Evolutionary conservation across 805 yeast species (phyloP).

Genomic region (Candida jianshihensis): DNA sequence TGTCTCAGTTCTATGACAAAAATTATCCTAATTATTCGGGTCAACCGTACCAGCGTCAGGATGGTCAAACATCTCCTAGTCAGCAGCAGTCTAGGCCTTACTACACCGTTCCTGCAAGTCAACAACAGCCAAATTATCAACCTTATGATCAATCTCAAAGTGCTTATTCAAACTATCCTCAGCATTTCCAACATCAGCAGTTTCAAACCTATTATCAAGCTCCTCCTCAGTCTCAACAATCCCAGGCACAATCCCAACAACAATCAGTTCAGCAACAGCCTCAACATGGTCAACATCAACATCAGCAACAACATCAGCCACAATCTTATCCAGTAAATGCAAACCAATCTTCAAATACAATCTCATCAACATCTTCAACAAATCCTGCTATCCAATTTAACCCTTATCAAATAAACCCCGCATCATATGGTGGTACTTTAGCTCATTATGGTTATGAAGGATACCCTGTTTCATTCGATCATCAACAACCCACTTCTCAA

Average conservation of each 20-base stretch:
- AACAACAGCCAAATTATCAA: constrained; percentile 3
- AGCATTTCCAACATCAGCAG: too few species aligned
- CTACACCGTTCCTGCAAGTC: neutral
- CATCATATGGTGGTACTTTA: constrained; percentile 5
- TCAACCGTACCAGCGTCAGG: constrained; percentile 7
- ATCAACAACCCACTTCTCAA: neutral
- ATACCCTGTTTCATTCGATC: constrained; percentile 3
- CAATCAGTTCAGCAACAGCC: constrained; percentile 6
- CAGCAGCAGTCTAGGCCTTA: constrained; percentile 14
- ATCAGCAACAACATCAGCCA: constrained; percentile 4
- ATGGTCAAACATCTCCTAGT: constrained; percentile 15
- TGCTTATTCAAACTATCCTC: too few species aligned
- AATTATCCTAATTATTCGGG: too few species aligned
- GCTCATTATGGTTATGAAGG: constrained; percentile 12
- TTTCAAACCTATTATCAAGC: too few species aligned
- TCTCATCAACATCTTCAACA: neutral
- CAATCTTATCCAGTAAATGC: neutral
- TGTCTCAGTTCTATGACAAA: too few species aligned
- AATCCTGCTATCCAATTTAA: neutral
- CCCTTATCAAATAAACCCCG: constrained; percentile 1
- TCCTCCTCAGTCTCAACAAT: constrained; percentile 5
- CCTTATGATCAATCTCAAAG: constrained; percentile 4
- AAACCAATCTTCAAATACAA: neutral
- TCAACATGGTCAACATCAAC: constrained; percentile 7
- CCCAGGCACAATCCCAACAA: constrained; percentile 5